Evolutionary conservation across 805 yeast genomes (phyloP).

Genomic region (Candida ipomoeae): DNA sequence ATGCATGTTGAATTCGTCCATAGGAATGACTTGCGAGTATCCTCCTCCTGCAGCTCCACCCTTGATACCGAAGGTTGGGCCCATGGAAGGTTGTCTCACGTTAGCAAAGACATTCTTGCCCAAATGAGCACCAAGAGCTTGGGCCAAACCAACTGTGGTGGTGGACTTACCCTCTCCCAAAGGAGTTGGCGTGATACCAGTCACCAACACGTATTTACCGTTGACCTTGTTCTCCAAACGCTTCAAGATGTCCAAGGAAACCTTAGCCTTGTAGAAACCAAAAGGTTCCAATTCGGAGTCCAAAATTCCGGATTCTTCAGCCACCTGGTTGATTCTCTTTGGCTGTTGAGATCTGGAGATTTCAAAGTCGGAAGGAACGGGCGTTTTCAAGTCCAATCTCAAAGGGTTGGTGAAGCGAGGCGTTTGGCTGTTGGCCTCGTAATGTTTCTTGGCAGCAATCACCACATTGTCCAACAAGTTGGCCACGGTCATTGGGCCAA

Average conservation of each 20-base stretch:
- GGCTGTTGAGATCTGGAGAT: slow-evolving; percentile 75
- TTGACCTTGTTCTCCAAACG: slow-evolving; percentile 56
- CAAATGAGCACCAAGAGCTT: slow-evolving; percentile 75
- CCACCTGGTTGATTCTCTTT: slow-evolving; percentile 63
- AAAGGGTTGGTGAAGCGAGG: slow-evolving; percentile 51
- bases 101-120: slow-evolving; percentile 68
- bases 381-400: slow-evolving; percentile 50
- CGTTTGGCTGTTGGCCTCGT: slow-evolving; percentile 36
- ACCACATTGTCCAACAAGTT: slow-evolving; percentile 71
- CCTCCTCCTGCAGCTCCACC: slow-evolving; percentile 95
- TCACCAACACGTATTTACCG: slow-evolving; percentile 71
- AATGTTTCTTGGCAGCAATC: slow-evolving; percentile 58
- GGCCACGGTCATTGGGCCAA: slow-evolving; percentile 90
- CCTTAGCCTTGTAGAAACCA: slow-evolving; percentile 76
- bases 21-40: slow-evolving; percentile 80
- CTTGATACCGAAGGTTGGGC: slow-evolving; percentile 83
- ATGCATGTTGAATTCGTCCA: slow-evolving; percentile 86
- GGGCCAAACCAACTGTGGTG: slow-evolving; percentile 78
- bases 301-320: slow-evolving; percentile 63
- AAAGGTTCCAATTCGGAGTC: slow-evolving; percentile 68
- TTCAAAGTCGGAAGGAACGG: slow-evolving; percentile 79
- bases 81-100: slow-evolving; percentile 86
- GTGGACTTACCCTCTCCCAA: slow-evolving; percentile 85
- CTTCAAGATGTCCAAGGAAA: slow-evolving; percentile 57
- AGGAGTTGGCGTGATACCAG: slow-evolving; percentile 86